A percentile compares a stretch with the other conserved stretches of the same genome.
Conservation (phyloP, 768 basidiomycete genomes). For the Pholiota conissans region DNA sequence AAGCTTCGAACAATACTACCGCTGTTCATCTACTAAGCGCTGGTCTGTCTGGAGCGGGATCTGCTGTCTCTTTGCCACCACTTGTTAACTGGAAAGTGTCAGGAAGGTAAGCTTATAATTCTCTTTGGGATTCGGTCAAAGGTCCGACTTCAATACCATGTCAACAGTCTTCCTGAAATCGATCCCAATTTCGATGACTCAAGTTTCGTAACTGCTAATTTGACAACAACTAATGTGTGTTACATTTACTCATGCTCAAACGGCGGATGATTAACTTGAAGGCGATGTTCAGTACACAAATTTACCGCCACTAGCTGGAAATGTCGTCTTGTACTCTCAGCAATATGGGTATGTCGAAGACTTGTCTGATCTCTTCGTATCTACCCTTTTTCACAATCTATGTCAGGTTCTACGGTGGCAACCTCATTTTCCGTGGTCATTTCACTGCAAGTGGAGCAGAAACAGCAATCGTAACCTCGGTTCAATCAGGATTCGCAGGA, state of each 20-base stretch:
- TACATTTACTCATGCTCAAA: no score
- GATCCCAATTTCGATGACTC: conserved; percentile 48
- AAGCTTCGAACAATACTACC: conserved; percentile 22
- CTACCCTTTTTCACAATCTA: not conserved
- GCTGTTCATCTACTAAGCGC: conserved; percentile 30
- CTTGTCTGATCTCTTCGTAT: no score
- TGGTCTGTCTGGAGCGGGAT: conserved; percentile 14
- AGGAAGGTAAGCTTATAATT: conserved; percentile 44
- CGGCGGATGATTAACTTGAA: no score
- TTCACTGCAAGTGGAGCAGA: conserved; percentile 51
- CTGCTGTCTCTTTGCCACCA: conserved; percentile 29
- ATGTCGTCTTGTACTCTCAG: conserved; percentile 48
- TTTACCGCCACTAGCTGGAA: conserved; percentile 42
- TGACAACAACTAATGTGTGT: conserved; percentile 46
- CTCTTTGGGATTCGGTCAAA: not conserved
- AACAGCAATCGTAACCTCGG: conserved; percentile 42
- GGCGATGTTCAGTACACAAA: conserved; percentile 53
- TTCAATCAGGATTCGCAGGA: conserved; percentile 51
- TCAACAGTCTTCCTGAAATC: conserved; percentile 49
- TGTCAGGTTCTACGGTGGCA: conserved; percentile 49
- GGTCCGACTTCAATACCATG: not conserved
- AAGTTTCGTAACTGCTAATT: conserved; percentile 39
- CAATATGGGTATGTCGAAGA: conserved; percentile 49
- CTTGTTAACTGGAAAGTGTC: conserved; percentile 46
- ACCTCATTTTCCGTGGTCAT: conserved; percentile 53